These are phyloP conservation scores for Rhizopus delemar DNA, from an alignment of 371 early-diverging fungal species.

Conservation along the genomic window DNA sequence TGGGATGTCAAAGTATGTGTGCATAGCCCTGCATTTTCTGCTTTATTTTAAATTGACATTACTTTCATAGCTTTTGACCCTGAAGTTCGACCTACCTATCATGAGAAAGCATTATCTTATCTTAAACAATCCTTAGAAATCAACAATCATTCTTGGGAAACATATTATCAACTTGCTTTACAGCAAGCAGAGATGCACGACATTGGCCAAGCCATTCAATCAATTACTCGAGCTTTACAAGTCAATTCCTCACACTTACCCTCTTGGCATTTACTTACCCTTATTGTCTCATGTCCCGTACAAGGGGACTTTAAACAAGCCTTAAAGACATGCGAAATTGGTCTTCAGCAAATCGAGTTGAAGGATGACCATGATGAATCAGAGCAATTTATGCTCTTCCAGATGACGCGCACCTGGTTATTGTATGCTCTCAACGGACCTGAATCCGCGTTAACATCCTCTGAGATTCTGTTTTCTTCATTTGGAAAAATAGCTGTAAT, in stretches of 20 bases:
- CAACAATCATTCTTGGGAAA: conserved; percentile 52
- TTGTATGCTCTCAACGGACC: conserved; percentile 55
- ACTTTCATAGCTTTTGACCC: conserved; percentile 59
- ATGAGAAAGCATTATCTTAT: conserved; percentile 65
- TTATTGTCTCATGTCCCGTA: conserved; percentile 67
- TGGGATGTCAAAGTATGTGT: conserved; percentile 61
- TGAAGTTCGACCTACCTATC: conserved; percentile 64
- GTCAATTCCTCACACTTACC: conserved; percentile 64
- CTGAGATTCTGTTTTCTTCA: conserved; percentile 60
- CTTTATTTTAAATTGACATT: not conserved
- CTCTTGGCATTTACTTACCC: conserved; percentile 86
- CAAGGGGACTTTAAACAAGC: conserved; percentile 55
- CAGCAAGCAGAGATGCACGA: conserved; percentile 84
- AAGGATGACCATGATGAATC: conserved; percentile 43
- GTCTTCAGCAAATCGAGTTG: conserved; percentile 53
- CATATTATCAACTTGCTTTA: conserved; percentile 77
- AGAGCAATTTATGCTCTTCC: conserved; percentile 59
- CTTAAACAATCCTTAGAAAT: conserved; percentile 57
- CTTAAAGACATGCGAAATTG: conserved; percentile 73
- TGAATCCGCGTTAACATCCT: conserved; percentile 55
- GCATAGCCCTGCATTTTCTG: not conserved
- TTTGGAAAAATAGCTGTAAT: conserved; percentile 58
- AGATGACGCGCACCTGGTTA: conserved; percentile 61
- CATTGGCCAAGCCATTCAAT: conserved; percentile 65
- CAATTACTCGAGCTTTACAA: conserved; percentile 64